Conservation (phyloP, 192 early-diverging fungal species). For the Dispira simplex region DNA sequence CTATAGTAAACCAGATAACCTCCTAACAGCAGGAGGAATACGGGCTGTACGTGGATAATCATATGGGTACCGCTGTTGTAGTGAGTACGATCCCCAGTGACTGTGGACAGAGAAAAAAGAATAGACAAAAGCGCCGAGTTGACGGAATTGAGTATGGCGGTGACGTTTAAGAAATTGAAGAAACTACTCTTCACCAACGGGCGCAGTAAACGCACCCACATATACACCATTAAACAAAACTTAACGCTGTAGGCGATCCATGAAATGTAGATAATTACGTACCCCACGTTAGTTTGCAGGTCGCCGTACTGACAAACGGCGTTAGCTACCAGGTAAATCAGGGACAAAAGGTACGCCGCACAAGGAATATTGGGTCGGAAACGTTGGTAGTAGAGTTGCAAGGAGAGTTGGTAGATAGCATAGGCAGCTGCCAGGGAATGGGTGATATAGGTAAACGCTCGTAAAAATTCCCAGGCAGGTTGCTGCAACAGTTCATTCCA, state of each 20-base stretch:
- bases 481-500: constrained; percentile 4
- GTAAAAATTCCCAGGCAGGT: constrained; percentile 8
- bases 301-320: constrained; percentile 9
- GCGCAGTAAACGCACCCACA: neutral
- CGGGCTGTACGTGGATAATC: no score
- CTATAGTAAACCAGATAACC: no score
- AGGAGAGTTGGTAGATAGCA: neutral
- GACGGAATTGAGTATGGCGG: neutral
- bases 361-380: neutral
- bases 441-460: constrained; percentile 8
- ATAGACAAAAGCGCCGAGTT: neutral
- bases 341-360: neutral
- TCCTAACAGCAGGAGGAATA: no score
- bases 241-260: constrained; percentile 1
- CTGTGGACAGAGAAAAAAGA: neutral
- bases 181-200: neutral
- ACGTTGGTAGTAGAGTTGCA: neutral
- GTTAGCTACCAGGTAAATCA: neutral
- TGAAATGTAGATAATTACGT: neutral
- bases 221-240: neutral
- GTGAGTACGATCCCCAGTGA: no score
- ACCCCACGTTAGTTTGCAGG: neutral
- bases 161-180: constrained; percentile 2
- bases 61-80: no score
- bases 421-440: neutral